These are phyloP conservation scores for Chiua virens DNA, from an alignment of 768 basidiomycete species.

Conservation along the genomic window DNA sequence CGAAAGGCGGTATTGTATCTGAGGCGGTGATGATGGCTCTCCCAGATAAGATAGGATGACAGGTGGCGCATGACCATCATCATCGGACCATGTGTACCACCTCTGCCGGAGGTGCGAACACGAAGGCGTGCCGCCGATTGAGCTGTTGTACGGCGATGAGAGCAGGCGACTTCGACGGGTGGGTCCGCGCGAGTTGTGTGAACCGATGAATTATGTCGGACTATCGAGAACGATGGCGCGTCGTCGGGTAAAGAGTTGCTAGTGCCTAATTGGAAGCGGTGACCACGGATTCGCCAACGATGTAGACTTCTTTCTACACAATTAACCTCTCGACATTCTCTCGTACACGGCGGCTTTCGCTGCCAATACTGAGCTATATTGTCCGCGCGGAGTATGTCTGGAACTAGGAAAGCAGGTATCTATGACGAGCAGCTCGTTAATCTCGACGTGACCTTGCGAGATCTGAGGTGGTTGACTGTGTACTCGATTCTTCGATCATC, in stretches of 20 bases:
- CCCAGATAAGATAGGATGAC: slow-evolving; percentile 41
- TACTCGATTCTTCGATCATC: slow-evolving; percentile 28
- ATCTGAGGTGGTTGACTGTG: slow-evolving; percentile 7
- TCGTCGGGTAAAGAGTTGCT: neutral
- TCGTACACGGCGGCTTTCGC: too few species aligned
- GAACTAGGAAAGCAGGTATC: too few species aligned
- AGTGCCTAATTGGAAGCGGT: slow-evolving; percentile 1
- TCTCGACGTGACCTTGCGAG: neutral
- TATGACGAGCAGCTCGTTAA: too few species aligned
- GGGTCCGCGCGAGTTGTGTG: slow-evolving; percentile 30
- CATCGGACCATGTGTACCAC: too few species aligned
- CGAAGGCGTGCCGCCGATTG: too few species aligned
- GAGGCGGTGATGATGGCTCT: slow-evolving; percentile 52
- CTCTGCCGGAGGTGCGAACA: too few species aligned
- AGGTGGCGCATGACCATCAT: slow-evolving; percentile 41
- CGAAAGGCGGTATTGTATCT: slow-evolving; percentile 41
- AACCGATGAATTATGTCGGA: slow-evolving; percentile 42
- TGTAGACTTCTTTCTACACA: too few species aligned
- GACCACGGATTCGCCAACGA: neutral
- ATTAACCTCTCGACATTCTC: too few species aligned
- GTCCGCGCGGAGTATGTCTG: too few species aligned
- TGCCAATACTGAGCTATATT: too few species aligned
- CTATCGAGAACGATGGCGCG: slow-evolving; percentile 32
- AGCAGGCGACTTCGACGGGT: slow-evolving; percentile 28
- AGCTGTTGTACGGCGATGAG: too few species aligned